A percentile compares a stretch with the other conserved stretches of the same genome.
phyloP scores from a whole-genome alignment of 305 asterid species.

The Fraxinus latifolia region DNA sequence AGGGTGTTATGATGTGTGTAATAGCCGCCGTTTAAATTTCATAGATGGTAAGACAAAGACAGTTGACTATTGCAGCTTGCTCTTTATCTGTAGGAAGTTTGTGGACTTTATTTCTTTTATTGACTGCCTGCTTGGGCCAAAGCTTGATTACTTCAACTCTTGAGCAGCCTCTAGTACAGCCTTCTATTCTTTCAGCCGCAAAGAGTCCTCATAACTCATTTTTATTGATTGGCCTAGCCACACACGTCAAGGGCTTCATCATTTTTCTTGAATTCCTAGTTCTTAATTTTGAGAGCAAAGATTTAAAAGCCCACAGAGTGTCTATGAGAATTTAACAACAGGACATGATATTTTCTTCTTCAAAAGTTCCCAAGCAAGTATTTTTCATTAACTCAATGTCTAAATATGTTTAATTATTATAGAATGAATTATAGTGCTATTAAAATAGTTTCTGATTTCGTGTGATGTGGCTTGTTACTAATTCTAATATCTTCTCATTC shows the following conservation, averaged over 20 bases:
- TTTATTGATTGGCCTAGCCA: background rate
- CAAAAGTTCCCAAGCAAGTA: background rate
- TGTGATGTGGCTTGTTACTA: background rate
- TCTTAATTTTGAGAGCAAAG: background rate
- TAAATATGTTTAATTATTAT: background rate
- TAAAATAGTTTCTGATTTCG: background rate
- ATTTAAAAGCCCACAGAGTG: background rate
- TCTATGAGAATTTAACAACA: background rate
- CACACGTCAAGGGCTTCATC: background rate
- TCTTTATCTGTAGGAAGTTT: background rate
- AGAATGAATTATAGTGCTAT: background rate
- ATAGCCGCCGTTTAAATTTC: background rate
- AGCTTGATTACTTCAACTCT: background rate
- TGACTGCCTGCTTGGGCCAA: background rate
- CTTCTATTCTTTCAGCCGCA: background rate
- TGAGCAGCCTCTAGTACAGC: background rate
- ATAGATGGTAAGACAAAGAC: background rate
- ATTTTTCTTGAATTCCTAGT: slow-evolving; percentile 1
- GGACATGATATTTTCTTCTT: background rate
- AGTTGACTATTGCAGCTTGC: background rate
- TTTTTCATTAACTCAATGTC: background rate
- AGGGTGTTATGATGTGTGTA: background rate
- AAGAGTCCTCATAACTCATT: background rate
- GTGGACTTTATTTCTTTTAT: background rate
- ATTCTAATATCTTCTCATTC: background rate